A percentile compares a stretch with the other conserved stretches of the same genome.
These are phyloP conservation scores for Podila epigama DNA, from an alignment of 192 early-diverging fungal genomes.

Conservation along the genomic window DNA sequence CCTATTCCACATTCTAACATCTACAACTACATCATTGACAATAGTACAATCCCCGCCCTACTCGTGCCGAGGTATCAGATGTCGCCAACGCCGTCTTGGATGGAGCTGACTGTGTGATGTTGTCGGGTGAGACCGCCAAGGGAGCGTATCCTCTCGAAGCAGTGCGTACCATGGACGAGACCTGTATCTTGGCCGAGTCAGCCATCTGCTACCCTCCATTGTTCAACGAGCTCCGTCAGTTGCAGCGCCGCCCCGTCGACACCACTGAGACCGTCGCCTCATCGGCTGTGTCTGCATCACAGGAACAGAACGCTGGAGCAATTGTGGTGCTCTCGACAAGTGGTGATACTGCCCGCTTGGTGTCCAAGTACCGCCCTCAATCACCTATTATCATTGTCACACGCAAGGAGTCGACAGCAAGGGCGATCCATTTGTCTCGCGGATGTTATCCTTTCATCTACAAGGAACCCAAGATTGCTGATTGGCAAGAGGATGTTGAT, in stretches of 20 bases:
- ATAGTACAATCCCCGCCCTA: slow-evolving; percentile 94
- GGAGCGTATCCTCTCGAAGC: slow-evolving; percentile 91
- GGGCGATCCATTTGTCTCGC: slow-evolving; percentile 79
- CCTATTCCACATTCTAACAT: neutral
- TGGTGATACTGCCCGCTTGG: slow-evolving; percentile 86
- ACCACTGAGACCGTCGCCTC: slow-evolving; percentile 94
- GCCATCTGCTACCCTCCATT: slow-evolving; percentile 94
- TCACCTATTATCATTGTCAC: slow-evolving; percentile 94
- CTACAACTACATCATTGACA: slow-evolving; percentile 51
- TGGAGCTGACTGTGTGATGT: slow-evolving; percentile 99
- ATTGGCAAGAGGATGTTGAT: slow-evolving; percentile 89
- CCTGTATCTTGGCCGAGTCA: slow-evolving; percentile 91
- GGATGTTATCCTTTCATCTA: slow-evolving; percentile 86
- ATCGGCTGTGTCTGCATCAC: slow-evolving; percentile 83
- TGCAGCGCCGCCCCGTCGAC: slow-evolving; percentile 75
- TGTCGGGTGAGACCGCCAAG: slow-evolving; percentile 98
- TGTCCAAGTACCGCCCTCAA: slow-evolving; percentile 94
- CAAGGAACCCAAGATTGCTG: slow-evolving; percentile 56
- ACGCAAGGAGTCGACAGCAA: slow-evolving; percentile 73
- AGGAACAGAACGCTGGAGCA: slow-evolving; percentile 85
- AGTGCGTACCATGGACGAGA: slow-evolving; percentile 92
- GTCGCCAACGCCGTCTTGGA: slow-evolving; percentile 98
- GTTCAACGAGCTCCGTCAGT: slow-evolving; percentile 87
- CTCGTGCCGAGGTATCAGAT: slow-evolving; percentile 97
- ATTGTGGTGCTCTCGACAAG: slow-evolving; percentile 92